Base-by-base conservation (phyloP, 2,329 filamentous ascomycete genomes). In the Cytospora schulzeri region DNA sequence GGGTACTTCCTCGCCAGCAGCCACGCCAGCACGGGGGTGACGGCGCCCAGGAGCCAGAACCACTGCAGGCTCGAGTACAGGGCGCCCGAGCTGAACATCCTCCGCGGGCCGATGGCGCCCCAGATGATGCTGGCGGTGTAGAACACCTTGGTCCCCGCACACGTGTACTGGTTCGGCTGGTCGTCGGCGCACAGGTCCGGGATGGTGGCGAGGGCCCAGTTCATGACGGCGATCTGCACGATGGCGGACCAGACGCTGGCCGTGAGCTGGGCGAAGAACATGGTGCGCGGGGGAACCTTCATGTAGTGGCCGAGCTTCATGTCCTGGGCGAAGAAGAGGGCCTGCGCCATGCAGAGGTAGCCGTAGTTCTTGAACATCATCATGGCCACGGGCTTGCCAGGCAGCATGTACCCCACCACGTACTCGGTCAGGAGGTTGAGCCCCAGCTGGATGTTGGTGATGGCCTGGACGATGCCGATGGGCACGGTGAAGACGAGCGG, bases 351-450 rank as follows among this genome's bases (percentile, higher is more conserved):
- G 76, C 81, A 86, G 63, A 90, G 84, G 72, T 89, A 90, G 58
- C 88, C 87, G 70, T 89, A 91, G 67, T 88, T 90, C 76, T 91
- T 91, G 79, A 91, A 91, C 77, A 91, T 83, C 88, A 92, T 92
- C 83, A 91, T 88, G 56, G 88, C 88, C 66, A 91, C 80, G 1
- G 89, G 89, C 3, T 83, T 82, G 29, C 89, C 89, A 0, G 89
- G 89, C 57, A 89, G 83, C 81, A 91, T 88, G 74, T 91, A 91
- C 7, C 89, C 89, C 66, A 89, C 83, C 66, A 92, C 83, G 70
- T 89, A 90, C 72, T 91, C 88, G n/a, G 88, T 89, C 65, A 91
- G 76, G 22, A 92, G 88, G 69, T 91, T 91, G 26, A 91, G 79
- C 5, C 88, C 88, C 4, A 91, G 79, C 72, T 87, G 84, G 59